Percentiles rank a stretch among this genome's conserved stretches.
Conservation (phyloP, 805 yeast species). For the Saccharomyces jurei region DNA sequence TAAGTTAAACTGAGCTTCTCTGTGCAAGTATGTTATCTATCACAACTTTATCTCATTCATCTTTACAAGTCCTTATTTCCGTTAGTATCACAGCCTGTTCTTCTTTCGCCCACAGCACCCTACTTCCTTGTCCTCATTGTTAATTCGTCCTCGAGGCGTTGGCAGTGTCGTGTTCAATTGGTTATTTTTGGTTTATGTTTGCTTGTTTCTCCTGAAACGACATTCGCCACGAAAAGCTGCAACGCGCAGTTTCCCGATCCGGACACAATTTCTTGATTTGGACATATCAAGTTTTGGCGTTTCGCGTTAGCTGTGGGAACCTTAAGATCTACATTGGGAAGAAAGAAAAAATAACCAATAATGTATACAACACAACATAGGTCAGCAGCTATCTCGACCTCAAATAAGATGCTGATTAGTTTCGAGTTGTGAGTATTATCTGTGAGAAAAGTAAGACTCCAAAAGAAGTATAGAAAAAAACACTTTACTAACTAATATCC, state of each 20-base stretch:
- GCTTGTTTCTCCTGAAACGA: background rate
- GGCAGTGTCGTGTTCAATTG: background rate
- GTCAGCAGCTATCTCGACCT: background rate
- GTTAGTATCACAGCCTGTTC: background rate
- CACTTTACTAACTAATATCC: slow-evolving; percentile 2
- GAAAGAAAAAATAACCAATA: background rate
- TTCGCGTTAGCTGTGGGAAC: background rate
- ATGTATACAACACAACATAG: background rate
- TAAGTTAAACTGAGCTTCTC: background rate
- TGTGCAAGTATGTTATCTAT: background rate
- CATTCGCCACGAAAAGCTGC: background rate
- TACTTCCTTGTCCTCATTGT: too few species aligned
- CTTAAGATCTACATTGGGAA: background rate
- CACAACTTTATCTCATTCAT: slow-evolving; percentile 2
- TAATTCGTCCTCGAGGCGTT: background rate
- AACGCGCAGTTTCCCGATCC: background rate
- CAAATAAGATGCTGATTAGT: background rate
- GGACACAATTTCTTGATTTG: background rate
- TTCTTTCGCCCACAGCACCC: background rate
- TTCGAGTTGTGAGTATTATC: background rate
- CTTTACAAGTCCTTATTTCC: background rate
- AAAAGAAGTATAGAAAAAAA: background rate
- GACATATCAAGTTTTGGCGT: background rate
- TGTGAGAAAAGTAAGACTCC: background rate
- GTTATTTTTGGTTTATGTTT: background rate